Base-by-base conservation (phyloP, 2,329 filamentous ascomycete genomes). In the Microdochium trichocladiopsis region DNA sequence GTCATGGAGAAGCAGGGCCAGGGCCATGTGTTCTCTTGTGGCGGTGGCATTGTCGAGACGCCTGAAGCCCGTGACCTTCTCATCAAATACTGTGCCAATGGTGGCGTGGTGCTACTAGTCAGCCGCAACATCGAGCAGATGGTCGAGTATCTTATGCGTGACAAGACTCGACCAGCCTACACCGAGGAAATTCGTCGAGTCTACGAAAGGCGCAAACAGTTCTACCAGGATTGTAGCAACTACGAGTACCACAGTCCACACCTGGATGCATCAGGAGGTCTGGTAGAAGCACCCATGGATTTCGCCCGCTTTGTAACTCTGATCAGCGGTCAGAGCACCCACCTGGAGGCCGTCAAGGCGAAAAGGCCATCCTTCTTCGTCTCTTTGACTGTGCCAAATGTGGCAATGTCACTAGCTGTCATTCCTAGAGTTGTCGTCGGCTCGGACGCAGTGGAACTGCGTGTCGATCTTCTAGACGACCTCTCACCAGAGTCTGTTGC, bases 161-260 rank as follows among this genome's bases (percentile, higher is more conserved):
- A 99, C 72, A 91, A 95, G 73, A 90, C 88, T 22, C 83, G 94
- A 6, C 94, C 94, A 24, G 93, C 93, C 9, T 97, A 96, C 65
- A 86, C 91, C 4, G 91, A 94, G 60, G 87, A 97, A 62, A 95
- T 96, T 74, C 87, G 90, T 72, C 84, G 84, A 10, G 93, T 99
- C 2, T 99, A 95, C 77, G 74, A 90, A 53, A 86, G 93, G 51
- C 85, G 94, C 36, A 94, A 91, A 67, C 87, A 86, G 2, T 96
- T 90, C 84, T 97, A 90, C 69, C 79, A 89, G 53, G 83, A 93
- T 66, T 97, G 94, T 76, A 96, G 92, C 74, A 99, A 95, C 66
- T 87, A 90, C 61, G 84, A 95, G 60, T 97, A 96, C 72, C 88
- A 93, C 72, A 95, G 89, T 67, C 90, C 90, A 50, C 83, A 81